phyloP scores from a whole-genome alignment of 2,329 filamentous ascomycete species.

The Ceratocystis colombiana region DNA sequence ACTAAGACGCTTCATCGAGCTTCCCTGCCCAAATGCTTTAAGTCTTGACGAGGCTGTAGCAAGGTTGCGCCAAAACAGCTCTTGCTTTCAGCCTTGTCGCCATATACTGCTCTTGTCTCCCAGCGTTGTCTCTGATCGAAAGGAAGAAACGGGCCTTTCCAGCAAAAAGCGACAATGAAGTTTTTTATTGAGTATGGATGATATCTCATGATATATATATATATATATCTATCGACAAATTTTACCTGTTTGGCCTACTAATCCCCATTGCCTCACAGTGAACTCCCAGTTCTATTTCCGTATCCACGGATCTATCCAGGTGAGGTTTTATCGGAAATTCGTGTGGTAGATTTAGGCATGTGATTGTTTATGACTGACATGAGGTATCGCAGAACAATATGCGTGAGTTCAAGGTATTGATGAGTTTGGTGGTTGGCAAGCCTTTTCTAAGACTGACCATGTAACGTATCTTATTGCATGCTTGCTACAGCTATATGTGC shows the following conservation, averaged over 20 bases:
- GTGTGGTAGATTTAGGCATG: background rate
- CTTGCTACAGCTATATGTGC: constrained; percentile 42
- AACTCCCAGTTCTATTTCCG: constrained; percentile 48
- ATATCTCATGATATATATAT: background rate
- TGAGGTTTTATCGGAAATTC: constrained; percentile 29
- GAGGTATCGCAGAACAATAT: constrained; percentile 41
- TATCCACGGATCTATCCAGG: constrained; percentile 51
- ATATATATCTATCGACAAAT: background rate
- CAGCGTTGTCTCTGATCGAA: background rate
- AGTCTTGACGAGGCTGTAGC: constrained; percentile 16
- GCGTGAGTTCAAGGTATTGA: constrained; percentile 32
- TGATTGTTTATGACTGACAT: background rate
- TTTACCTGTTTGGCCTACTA: constrained; percentile 7
- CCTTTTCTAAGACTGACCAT: background rate
- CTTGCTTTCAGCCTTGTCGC: constrained; percentile 17
- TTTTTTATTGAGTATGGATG: constrained; percentile 42
- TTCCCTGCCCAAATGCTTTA: background rate
- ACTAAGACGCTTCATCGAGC: too few species aligned
- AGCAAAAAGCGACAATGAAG: constrained; percentile 36
- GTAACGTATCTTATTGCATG: background rate
- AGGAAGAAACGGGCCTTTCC: background rate
- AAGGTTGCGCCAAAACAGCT: background rate
- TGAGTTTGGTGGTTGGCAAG: too few species aligned
- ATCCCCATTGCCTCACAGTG: constrained; percentile 33
- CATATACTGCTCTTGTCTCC: background rate